Conservation (phyloP, 441 rosid species). For the Mallotus japonicus region DNA sequence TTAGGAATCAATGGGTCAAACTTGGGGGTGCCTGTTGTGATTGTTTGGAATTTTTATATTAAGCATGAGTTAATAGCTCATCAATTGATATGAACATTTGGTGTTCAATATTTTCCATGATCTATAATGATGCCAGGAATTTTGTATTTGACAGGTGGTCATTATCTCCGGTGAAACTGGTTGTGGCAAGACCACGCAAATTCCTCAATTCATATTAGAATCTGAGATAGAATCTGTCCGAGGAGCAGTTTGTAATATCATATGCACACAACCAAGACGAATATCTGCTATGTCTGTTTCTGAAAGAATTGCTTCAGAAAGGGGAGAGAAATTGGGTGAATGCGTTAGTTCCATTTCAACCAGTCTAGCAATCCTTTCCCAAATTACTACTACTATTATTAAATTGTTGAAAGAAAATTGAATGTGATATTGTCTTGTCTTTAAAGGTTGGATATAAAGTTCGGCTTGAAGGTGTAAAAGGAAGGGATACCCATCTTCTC, state of each 20-base stretch:
- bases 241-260: slow-evolving; percentile 78
- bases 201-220: slow-evolving; percentile 89
- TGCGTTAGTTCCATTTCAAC: slow-evolving; percentile 56
- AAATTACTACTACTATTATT: slow-evolving; percentile 12
- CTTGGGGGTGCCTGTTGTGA: neutral
- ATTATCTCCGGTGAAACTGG: slow-evolving; percentile 96
- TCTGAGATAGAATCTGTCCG: slow-evolving; percentile 60
- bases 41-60: neutral
- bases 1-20: neutral
- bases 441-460: slow-evolving; percentile 91
- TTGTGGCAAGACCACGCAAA: slow-evolving; percentile 94
- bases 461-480: slow-evolving; percentile 83
- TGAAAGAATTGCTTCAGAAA: slow-evolving; percentile 90
- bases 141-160: slow-evolving; percentile 55
- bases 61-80: neutral
- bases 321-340: slow-evolving; percentile 94
- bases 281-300: slow-evolving; percentile 93
- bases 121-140: slow-evolving; percentile 7
- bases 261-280: slow-evolving; percentile 90
- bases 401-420: slow-evolving; percentile 14
- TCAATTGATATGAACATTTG: neutral
- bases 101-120: neutral
- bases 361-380: slow-evolving; percentile 19
- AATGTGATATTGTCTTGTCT: slow-evolving; percentile 19
- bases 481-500: slow-evolving; percentile 82